Conservation (phyloP, 1,139 yeast genomes). For the Taphrina populina region DNA sequence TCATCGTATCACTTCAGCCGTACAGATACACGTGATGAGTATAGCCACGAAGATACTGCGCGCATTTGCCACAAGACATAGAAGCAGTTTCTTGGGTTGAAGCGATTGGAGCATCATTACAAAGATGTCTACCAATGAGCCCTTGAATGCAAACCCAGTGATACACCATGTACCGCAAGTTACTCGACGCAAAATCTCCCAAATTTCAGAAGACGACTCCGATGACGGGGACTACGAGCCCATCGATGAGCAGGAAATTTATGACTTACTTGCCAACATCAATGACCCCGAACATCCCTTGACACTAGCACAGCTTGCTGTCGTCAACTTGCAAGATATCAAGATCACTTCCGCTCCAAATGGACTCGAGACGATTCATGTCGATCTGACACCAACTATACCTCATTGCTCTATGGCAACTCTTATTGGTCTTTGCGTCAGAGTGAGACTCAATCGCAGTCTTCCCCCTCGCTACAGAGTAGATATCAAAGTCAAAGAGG, state of each 20-base stretch:
- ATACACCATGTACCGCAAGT: constrained; percentile 26
- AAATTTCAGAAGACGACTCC: constrained; percentile 36
- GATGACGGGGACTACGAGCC: constrained; percentile 56
- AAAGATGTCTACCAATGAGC: constrained; percentile 18
- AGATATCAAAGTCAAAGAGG: constrained; percentile 76
- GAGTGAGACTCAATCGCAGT: constrained; percentile 86
- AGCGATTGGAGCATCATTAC: too few relatives aligned
- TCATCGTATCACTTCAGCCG: too few relatives aligned
- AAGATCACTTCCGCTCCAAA: constrained; percentile 56
- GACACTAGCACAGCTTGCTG: constrained; percentile 90
- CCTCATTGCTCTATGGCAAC: constrained; percentile 97
- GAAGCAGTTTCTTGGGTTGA: too few relatives aligned
- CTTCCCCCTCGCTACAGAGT: constrained; percentile 83
- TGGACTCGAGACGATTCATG: constrained; percentile 55
- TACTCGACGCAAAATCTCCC: constrained; percentile 27
- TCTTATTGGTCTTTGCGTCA: constrained; percentile 86
- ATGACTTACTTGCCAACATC: constrained; percentile 75
- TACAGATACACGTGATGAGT: too few relatives aligned
- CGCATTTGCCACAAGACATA: too few relatives aligned
- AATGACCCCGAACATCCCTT: constrained; percentile 98
- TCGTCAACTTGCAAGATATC: constrained; percentile 82
- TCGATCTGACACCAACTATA: constrained; percentile 92
- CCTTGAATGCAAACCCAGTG: constrained; percentile 30
- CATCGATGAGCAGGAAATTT: constrained; percentile 75
- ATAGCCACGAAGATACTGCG: too few relatives aligned